phyloP scores from a whole-genome alignment of 805 yeast species.

The Yamadazyma sp. region DNA sequence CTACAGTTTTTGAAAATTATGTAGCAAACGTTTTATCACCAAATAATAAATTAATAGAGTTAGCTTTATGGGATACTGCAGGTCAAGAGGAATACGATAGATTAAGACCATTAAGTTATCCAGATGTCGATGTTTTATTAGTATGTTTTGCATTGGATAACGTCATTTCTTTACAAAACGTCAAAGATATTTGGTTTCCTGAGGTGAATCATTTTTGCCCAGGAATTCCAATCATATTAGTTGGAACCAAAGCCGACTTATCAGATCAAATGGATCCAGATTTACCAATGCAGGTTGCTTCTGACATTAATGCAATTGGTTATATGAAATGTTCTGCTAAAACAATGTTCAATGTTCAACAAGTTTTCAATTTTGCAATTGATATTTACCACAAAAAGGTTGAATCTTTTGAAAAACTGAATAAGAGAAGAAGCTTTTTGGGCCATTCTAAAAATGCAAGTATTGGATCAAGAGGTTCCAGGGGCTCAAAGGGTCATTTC shows the following conservation, averaged over 20 bases:
- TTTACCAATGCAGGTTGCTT: conserved; percentile 51
- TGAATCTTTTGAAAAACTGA: conserved; percentile 36
- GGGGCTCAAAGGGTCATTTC: conserved; percentile 32
- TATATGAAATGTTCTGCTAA: conserved; percentile 83
- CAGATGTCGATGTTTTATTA: conserved; percentile 72
- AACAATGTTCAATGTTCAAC: conserved; percentile 58
- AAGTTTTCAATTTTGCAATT: conserved; percentile 65
- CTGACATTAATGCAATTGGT: conserved; percentile 61
- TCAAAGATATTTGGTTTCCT: conserved; percentile 82
- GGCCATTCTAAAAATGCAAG: conserved; percentile 25
- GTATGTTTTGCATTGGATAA: conserved; percentile 73
- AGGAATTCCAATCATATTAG: conserved; percentile 68
- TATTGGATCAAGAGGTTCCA: conserved; percentile 18
- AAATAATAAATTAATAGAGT: conserved; percentile 75
- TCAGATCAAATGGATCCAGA: conserved; percentile 36
- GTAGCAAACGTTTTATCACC: conserved; percentile 59
- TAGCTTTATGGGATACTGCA: conserved; percentile 87
- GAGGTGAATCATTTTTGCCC: conserved; percentile 84
- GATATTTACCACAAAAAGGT: conserved; percentile 40
- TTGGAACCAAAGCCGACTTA: conserved; percentile 81
- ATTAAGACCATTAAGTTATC: conserved; percentile 72
- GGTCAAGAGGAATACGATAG: conserved; percentile 87
- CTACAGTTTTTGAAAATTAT: conserved; percentile 81
- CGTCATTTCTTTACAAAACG: conserved; percentile 62
- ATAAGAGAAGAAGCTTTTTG: conserved; percentile 33